Base-by-base conservation (phyloP, 768 basidiomycete species). In the Cyclocybe cylindracea region DNA sequence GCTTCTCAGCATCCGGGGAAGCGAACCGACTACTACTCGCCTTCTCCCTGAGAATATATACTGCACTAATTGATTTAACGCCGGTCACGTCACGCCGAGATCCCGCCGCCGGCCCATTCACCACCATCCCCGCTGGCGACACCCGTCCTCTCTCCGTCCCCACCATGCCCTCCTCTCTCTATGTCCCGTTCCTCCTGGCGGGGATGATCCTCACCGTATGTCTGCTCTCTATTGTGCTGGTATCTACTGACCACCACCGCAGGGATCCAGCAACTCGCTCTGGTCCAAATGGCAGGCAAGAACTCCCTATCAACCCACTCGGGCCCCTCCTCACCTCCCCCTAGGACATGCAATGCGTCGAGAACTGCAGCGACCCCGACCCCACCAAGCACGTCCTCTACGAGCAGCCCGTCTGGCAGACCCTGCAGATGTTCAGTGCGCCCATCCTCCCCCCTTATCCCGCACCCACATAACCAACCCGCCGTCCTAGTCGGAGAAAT, bases 261-360 rank as follows among this genome's bases (percentile, higher is more conserved):
- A 89, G 87, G 89, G 89, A 48, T 84, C 89, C 54, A 85, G 82
- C 63, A 93, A 91, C 66, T 89, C 87, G 2, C 72, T 92, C 16
- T 91, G 87, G 85, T 80, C 77, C 68, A 92, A 92, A 69, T 93
- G 82, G 81, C 91, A 91, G 86, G 87, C 73, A 55, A 61, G 77
- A 63, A 31, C 38, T 19, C 38, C 29, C 45, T 34, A 32, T 44
- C 39, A 16, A 24, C 46, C 36, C 44, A 56, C 31, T 47, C 18
- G 47, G 33, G 35, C 36, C 51, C 29, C 19, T 46, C 48, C 44
- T 40, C 44, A 42, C 29, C 48, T 10, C 34, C 19, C 43, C 45
- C 10, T 54, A 89, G 86, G 96, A 98, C 68, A 96, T 97, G 91
- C 93, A 97, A 85, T 98, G 96, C 65, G 95, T 98, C 39, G 93